Base-by-base conservation (phyloP, 345 rosid species). In the Dipteronia dyeriana region DNA sequence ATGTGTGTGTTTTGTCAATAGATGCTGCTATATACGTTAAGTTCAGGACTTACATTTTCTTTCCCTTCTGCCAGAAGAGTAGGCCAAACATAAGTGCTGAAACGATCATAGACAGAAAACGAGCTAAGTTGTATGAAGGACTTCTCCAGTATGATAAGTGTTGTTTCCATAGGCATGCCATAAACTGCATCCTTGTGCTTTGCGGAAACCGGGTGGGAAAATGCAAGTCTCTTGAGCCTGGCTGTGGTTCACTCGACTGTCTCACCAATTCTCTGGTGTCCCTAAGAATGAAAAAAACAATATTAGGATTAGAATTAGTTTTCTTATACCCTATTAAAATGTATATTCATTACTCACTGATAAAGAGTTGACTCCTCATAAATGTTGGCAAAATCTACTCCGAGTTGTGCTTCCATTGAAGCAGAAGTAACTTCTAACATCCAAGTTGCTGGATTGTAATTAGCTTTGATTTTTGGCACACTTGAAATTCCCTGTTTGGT, bases 391-490 rank as follows among this genome's bases (percentile, higher is more conserved):
- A 83, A 90, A 75, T 90, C 88, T 19, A 88, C 20, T 34, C 83
- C 83, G 51, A 84, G 84, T 43, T 70, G 76, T 7, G 76, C 75
- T 74, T 90, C 91, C 49, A 75, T 3, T 38, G 88, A 86, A 59
- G 82, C 80, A 75, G 81, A 79, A 41, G 91, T 84, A 75, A 87
- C 81, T 25, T 90, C 94, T 62, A 90, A 79, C 87, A 90, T 86
- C 94, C 94, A 90, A 19, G 94, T 90, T 53, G 92, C 88, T 29
- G 94, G 94, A 74, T 87, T 90, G 64, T 77, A 84, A 43, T 86
- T 86, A 9, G 79, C 83, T 83, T 83, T 79, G 75, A 90, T 86
- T 64, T 85, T 85, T 20, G 87, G 90, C 54, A 84, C 82, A 67
- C 94, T 88, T 14, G 83, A 78, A 41, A 87, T 81, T 49, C 80